Evolutionary conservation across 2,329 filamentous ascomycete species (phyloP), one percentile per base, ranked within the genome.

Genomic region (Alternaria sp.): DNA sequence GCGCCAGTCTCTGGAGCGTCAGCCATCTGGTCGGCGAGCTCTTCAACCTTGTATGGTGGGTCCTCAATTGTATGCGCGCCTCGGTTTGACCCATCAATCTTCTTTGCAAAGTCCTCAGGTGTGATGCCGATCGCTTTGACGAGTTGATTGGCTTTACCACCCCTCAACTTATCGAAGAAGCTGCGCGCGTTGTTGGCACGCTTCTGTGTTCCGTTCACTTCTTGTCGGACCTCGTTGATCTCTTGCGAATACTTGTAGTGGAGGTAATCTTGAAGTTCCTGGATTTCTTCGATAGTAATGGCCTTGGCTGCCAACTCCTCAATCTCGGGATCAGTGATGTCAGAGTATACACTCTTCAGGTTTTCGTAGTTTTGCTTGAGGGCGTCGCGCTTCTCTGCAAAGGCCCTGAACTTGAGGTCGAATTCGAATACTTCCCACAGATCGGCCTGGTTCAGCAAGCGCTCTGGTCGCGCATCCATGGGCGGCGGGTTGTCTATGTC

Each of bases 231-330:
- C 67, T 98, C 94, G 76, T 92, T 95, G 53, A 98, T 85, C 77
- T 97, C 89, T 4, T 89, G 84, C 5, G 92, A 89, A 73, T 98
- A 98, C 75, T 94, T 92, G 80, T 99, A 99, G 75, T 98, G 94
- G 57, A 98, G 84, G 73, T 98, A 98, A 75, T 99, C 96, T 76
- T 98, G 95, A 21, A 99, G 82, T 79, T 99, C 96, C 77, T 99
- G 96, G 18, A 99, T 86, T 77, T 99, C 96, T 77, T 99, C 96
- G 85, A 97, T 94, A 0, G 92, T 95, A 5, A 88, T 88, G 4
- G 94, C 94, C 61, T 89, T 86, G 1, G 87, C 86, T n/a, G 96
- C 87, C 86, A 97, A 90, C 69, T 94, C 90, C 49, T 95, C 91
- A 44, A 98, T 89, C 60, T 93, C 89, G 1, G 84, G 77, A 75